Evolutionary conservation across 805 yeast genomes (phyloP).

Genomic region (Candida yuanshanica): DNA sequence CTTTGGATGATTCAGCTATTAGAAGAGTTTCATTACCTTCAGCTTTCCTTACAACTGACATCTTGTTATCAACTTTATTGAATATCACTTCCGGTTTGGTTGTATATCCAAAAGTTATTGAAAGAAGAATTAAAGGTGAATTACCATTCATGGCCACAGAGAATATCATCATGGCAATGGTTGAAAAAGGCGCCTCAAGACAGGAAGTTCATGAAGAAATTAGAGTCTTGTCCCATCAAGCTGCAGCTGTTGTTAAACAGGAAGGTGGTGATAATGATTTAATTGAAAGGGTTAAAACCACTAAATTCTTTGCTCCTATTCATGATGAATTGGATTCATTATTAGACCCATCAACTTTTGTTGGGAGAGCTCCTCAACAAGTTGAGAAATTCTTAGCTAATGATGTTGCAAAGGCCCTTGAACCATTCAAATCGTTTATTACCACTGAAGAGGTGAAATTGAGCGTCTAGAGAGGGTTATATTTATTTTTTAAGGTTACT

Average conservation of each 20-base stretch:
- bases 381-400: slow-evolving; percentile 85
- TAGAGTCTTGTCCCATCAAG: slow-evolving; percentile 95
- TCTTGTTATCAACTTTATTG: slow-evolving; percentile 78
- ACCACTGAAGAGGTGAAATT: slow-evolving; percentile 68
- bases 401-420: slow-evolving; percentile 80
- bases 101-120: slow-evolving; percentile 97
- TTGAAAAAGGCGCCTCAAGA: slow-evolving; percentile 94
- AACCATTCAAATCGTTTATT: slow-evolving; percentile 54
- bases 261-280: slow-evolving; percentile 98
- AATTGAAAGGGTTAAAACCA: slow-evolving; percentile 77
- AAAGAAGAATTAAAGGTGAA: slow-evolving; percentile 90
- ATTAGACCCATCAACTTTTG: slow-evolving; percentile 89
- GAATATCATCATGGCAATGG: slow-evolving; percentile 99
- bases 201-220: slow-evolving; percentile 98
- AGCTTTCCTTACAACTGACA: slow-evolving; percentile 94
- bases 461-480: slow-evolving; percentile 68
- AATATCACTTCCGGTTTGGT: slow-evolving; percentile 94
- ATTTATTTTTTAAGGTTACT: too few relatives aligned
- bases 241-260: slow-evolving; percentile 94
- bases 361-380: slow-evolving; percentile 98
- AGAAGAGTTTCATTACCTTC: slow-evolving; percentile 96
- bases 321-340: slow-evolving; percentile 76
- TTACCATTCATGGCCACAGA: slow-evolving; percentile 99
- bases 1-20: slow-evolving; percentile 96
- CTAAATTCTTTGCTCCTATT: slow-evolving; percentile 82